Evolutionary conservation across 2,329 filamentous ascomycete genomes (phyloP).

Genomic region (Cladosporium austrohemisphaericum): DNA sequence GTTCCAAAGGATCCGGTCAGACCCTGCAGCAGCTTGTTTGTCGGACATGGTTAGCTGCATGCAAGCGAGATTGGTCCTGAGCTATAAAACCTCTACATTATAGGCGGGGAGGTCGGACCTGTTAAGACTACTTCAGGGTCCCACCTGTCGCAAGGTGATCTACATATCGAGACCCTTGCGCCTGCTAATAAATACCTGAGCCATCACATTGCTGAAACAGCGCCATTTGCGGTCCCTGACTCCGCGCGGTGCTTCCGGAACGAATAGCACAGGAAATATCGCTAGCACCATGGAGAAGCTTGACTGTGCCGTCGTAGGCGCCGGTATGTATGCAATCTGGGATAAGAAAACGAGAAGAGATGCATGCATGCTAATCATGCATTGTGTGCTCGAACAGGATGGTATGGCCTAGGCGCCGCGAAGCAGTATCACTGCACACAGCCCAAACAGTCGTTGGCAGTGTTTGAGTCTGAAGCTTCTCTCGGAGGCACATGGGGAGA

Average conservation of each 20-base stretch:
- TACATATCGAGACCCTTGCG: too few species aligned
- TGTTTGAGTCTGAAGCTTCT: slow-evolving; percentile 39
- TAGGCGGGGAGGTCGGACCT: too few species aligned
- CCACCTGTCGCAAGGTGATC: too few species aligned
- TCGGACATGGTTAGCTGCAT: too few species aligned
- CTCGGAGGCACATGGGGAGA: slow-evolving; percentile 69
- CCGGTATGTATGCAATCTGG: neutral
- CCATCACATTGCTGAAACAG: neutral
- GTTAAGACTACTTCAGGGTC: too few species aligned
- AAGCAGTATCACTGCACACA: slow-evolving; percentile 14
- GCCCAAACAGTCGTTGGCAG: slow-evolving; percentile 12
- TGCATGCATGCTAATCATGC: slow-evolving; percentile 4
- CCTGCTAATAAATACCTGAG: too few species aligned
- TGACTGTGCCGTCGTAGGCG: slow-evolving; percentile 12
- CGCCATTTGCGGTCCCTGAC: neutral
- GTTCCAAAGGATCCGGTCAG: too few species aligned
- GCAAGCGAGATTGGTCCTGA: too few species aligned
- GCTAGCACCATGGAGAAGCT: slow-evolving; percentile 6
- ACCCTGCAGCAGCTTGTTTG: too few species aligned
- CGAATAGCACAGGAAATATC: neutral
- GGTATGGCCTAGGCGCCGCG: slow-evolving; percentile 14
- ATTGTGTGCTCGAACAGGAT: slow-evolving; percentile 13
- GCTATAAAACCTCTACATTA: too few species aligned
- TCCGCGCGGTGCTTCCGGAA: neutral
- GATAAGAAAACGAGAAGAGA: neutral